Evolutionary conservation across 1,284 basidiomycete species (phyloP), one percentile per base, ranked within the genome.

Genomic region (Porogramme epimiltina): DNA sequence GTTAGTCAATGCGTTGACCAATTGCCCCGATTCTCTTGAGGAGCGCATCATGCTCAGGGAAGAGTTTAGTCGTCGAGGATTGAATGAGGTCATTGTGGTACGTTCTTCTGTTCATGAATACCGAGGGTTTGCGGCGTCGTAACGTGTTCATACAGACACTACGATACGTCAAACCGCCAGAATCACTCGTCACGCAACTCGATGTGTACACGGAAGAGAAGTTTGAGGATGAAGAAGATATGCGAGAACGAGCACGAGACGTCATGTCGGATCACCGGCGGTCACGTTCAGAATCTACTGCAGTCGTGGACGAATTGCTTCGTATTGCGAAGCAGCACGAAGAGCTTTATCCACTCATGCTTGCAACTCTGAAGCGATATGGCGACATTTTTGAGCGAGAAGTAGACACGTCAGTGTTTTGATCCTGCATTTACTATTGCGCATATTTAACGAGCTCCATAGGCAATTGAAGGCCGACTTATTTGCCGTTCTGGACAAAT

Each of bases 181-280:
- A 93, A 40, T 69, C 70, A 1, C 72, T 95, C 25, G 65, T 87
- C 16, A 87, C 79, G 0, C 93, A 95, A 62, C 73, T 95, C 5
- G 82, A 89, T 56, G 79, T 92, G 16, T 95, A 93, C 61, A 80
- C 82, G 0, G 92, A 96, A 58, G 93, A 95, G 67, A 91, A 92
- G 62, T 89, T 89, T 45, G 92, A 94, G 59, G 93, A 96, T 67
- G 87, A 92, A 66, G 86, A 90, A 64, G 90, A 94, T 49, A 77
- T 93, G 68, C 81, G 85, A 18, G 85, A 91, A 51, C 79, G 80
- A 28, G 74, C 80, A 16, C 73, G 75, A 13, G 71, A 66, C 56
- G 62, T 81, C n/a, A 70, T 84, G 50, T 52, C 51, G 8, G 59
- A 64, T 15, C 73, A 77, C 48, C 65, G 73, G 22, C 62, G 70